Conservation (phyloP, 2,329 filamentous ascomycete species). For the Hyphodiscus sp. region DNA sequence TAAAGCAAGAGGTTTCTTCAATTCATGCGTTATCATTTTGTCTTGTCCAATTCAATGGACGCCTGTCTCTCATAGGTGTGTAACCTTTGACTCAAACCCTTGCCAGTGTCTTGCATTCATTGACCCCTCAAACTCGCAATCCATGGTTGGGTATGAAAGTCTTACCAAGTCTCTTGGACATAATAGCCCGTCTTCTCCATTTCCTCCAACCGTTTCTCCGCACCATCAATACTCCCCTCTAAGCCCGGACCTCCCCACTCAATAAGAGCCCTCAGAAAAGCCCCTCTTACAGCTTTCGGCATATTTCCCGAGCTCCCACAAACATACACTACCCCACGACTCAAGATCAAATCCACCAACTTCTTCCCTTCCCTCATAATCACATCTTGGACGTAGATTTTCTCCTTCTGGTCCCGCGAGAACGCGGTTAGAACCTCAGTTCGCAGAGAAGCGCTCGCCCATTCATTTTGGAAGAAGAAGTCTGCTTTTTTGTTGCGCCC, state of each 20-base stretch:
- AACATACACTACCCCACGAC: conserved; percentile 48
- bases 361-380: conserved; percentile 26
- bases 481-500: conserved; percentile 69
- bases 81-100: too few species aligned
- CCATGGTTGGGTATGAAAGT: not conserved
- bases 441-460: conserved; percentile 44
- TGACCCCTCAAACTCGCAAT: not conserved
- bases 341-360: conserved; percentile 41
- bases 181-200: conserved; percentile 59
- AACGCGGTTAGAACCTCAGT: conserved; percentile 59
- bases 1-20: too few species aligned
- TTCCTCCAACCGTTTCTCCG: conserved; percentile 46
- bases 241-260: conserved; percentile 19
- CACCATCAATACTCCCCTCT: conserved; percentile 36
- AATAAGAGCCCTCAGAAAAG: conserved; percentile 55
- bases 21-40: too few species aligned
- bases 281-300: conserved; percentile 62
- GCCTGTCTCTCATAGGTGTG: too few species aligned
- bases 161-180: conserved; percentile 64
- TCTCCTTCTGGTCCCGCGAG: conserved; percentile 59
- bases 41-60: too few species aligned
- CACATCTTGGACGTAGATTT: conserved; percentile 57
- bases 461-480: conserved; percentile 77
- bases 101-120: not conserved
- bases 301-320: conserved; percentile 59